A percentile compares a stretch with the other conserved stretches of the same genome.
phyloP scores from a whole-genome alignment of 139 green algal species.

The Chlamydomonas schloesseri region DNA sequence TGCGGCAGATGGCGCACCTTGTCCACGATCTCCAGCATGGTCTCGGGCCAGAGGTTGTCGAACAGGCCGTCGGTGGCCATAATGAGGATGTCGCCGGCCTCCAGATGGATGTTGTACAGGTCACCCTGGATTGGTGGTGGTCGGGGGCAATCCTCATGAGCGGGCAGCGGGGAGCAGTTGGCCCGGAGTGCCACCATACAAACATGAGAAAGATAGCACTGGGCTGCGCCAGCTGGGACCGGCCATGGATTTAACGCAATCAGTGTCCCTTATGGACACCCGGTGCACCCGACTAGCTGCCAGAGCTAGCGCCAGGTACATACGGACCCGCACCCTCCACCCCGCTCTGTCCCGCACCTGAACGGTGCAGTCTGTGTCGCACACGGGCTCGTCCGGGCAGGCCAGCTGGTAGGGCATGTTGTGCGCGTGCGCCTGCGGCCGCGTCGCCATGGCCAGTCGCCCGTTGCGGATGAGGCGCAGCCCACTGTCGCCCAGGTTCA shows the following conservation, averaged over 20 bases:
- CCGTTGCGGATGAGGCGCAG: constrained; percentile 74
- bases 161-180: no score
- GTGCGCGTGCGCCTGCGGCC: constrained; percentile 86
- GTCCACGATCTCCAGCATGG: constrained; percentile 73
- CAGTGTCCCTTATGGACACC: no score
- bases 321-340: no score
- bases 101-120: constrained; percentile 63
- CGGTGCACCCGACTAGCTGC: no score
- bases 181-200: no score
- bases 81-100: constrained; percentile 86
- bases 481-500: constrained; percentile 84
- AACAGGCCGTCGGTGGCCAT: constrained; percentile 95
- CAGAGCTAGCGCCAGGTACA: no score
- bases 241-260: no score
- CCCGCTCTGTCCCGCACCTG: no score
- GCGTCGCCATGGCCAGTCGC: constrained; percentile 72
- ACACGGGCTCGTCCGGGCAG: constrained; percentile 50
- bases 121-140: not conserved
- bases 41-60: constrained; percentile 96
- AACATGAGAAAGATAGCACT: no score
- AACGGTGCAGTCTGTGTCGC: constrained; percentile 58
- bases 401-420: constrained; percentile 95
- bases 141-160: no score
- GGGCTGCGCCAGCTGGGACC: no score
- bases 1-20: not conserved